Evolutionary conservation across 1,284 basidiomycete genomes (phyloP).

Genomic region (Boletus sp.): DNA sequence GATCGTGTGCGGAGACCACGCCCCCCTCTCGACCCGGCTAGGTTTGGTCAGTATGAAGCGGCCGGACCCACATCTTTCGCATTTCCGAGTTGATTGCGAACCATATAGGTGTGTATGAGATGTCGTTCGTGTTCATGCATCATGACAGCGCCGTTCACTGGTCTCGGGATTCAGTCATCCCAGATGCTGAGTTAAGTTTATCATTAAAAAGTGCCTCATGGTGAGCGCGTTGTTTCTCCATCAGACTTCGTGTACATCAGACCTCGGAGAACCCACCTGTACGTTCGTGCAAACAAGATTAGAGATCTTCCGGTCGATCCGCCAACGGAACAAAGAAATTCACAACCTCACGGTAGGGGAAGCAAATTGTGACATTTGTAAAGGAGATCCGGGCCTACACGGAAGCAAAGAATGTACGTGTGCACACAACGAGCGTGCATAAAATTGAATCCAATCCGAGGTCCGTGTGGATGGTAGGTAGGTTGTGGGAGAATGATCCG

Average conservation of each 20-base stretch:
- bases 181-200: constrained; percentile 24
- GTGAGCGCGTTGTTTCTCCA: constrained; percentile 25
- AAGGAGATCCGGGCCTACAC: constrained; percentile 16
- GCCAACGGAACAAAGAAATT: constrained; percentile 7
- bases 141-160: neutral
- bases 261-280: constrained; percentile 28
- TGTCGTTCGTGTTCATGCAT: neutral
- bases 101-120: constrained; percentile 2
- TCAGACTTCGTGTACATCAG: constrained; percentile 19
- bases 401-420: constrained; percentile 8
- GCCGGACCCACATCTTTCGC: neutral
- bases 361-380: constrained; percentile 17
- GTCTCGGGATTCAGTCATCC: constrained; percentile 6
- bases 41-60: neutral
- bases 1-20: neutral
- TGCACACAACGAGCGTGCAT: constrained; percentile 18
- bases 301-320: constrained; percentile 24
- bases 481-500: neutral
- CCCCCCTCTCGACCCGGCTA: neutral
- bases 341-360: constrained; percentile 14
- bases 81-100: constrained; percentile 14
- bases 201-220: constrained; percentile 23
- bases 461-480: constrained; percentile 7
- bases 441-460: constrained; percentile 11
- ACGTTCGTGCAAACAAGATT: constrained; percentile 10